phyloP scores from a whole-genome alignment of 192 early-diverging fungal species.

The Backusella morwellensis region DNA sequence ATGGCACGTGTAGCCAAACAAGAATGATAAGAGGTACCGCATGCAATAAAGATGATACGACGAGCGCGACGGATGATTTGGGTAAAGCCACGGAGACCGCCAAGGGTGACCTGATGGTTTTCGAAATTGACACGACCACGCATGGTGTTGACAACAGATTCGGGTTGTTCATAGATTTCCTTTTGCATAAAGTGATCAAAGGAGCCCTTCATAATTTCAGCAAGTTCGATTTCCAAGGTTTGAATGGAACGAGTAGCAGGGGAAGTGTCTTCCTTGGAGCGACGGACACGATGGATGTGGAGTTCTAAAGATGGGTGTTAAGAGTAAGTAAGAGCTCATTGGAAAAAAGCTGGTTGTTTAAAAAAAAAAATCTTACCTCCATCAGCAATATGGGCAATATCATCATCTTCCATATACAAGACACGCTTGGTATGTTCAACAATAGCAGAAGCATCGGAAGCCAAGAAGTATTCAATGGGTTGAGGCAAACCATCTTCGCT shows the following conservation, averaged over 20 bases:
- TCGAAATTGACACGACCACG: slow-evolving; percentile 99
- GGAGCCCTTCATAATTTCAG: slow-evolving; percentile 96
- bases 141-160: slow-evolving; percentile 99
- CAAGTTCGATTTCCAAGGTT: slow-evolving; percentile 97
- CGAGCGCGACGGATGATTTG: slow-evolving; percentile 92
- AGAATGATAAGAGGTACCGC: slow-evolving; percentile 96
- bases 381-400: slow-evolving; percentile 93
- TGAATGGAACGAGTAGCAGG: slow-evolving; percentile 94
- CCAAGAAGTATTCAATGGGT: slow-evolving; percentile 98
- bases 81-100: slow-evolving; percentile 91
- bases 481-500: slow-evolving; percentile 91
- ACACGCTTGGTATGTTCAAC: slow-evolving; percentile 99
- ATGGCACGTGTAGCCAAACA: slow-evolving; percentile 94
- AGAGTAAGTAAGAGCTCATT: too few species aligned
- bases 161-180: slow-evolving; percentile 99
- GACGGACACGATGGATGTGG: slow-evolving; percentile 97
- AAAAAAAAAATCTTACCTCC: slow-evolving; percentile 37
- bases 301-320: slow-evolving; percentile 52
- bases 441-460: slow-evolving; percentile 96
- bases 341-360: neutral
- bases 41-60: slow-evolving; percentile 95
- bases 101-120: slow-evolving; percentile 85
- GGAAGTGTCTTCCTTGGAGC: slow-evolving; percentile 77
- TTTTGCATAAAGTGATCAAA: slow-evolving; percentile 99
- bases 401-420: slow-evolving; percentile 97